Evolutionary conservation across 1,284 basidiomycete species (phyloP).

Genomic region (Ustilago vetiveriae): DNA sequence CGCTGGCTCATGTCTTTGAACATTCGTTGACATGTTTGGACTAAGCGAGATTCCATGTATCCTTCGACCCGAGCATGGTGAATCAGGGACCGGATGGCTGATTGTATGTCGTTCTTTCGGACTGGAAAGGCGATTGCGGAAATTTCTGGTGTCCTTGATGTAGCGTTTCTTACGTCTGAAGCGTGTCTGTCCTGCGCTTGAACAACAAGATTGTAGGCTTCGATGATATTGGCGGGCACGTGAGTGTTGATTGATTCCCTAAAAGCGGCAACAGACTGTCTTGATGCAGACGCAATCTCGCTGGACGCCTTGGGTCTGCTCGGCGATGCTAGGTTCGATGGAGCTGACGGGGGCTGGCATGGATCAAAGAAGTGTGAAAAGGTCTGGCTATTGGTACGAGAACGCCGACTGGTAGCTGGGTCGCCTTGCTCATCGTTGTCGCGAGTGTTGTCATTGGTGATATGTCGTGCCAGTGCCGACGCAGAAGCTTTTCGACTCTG

Average conservation of each 20-base stretch:
- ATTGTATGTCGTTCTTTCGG: constrained; percentile 34
- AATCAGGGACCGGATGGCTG: constrained; percentile 19
- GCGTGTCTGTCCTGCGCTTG: constrained; percentile 11
- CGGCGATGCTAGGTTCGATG: neutral
- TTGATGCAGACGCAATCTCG: constrained; percentile 18
- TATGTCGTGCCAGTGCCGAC: neutral
- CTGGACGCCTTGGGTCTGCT: constrained; percentile 6
- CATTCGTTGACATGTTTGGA: constrained; percentile 26
- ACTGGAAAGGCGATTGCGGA: constrained; percentile 21
- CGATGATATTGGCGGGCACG: constrained; percentile 2
- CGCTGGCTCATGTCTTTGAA: constrained; percentile 22
- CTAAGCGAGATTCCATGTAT: neutral
- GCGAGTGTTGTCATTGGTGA: neutral
- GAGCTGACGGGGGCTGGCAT: neutral
- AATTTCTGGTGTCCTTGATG: neutral
- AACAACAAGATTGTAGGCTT: constrained; percentile 14
- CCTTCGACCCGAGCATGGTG: constrained; percentile 9
- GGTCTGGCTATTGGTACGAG: neutral
- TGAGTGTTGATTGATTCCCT: constrained; percentile 14
- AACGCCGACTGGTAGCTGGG: neutral
- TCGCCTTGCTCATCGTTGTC: constrained; percentile 1
- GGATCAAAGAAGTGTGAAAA: constrained; percentile 40
- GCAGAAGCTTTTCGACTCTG: neutral
- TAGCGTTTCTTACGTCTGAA: neutral
- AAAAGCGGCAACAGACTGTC: constrained; percentile 8